Conservation (phyloP, 2,329 filamentous ascomycete genomes). For the Sarocladiaceae sp. region DNA sequence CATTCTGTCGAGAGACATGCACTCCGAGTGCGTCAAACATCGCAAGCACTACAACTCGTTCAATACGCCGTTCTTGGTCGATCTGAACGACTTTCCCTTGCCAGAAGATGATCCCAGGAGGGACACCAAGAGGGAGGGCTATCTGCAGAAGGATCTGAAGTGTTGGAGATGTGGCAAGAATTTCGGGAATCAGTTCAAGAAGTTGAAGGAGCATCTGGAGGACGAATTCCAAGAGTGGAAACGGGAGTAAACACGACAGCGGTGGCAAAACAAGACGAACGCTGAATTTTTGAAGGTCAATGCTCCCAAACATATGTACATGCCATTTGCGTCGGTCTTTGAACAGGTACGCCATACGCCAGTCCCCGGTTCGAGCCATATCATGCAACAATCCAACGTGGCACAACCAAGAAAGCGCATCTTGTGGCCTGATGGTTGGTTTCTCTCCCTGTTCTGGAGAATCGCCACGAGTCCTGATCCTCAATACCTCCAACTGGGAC, state of each 20-base stretch:
- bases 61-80: constrained; percentile 75
- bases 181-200: constrained; percentile 68
- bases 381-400: too few species aligned
- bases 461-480: too few species aligned
- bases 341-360: too few species aligned
- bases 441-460: too few species aligned
- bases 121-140: constrained; percentile 48
- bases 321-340: too few species aligned
- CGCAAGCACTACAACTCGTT: constrained; percentile 92
- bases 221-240: constrained; percentile 74
- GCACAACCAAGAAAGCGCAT: too few species aligned
- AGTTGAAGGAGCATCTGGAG: constrained; percentile 68
- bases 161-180: constrained; percentile 80
- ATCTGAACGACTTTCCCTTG: constrained; percentile 73
- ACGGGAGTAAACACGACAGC: constrained; percentile 42
- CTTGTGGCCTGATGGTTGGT: too few species aligned
- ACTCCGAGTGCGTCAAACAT: constrained; percentile 65
- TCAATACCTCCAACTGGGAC: too few species aligned
- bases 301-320: too few species aligned
- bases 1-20: constrained; percentile 74
- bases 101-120: constrained; percentile 56
- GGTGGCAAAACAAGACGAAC: background rate
- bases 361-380: too few species aligned
- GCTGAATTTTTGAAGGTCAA: background rate
- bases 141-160: constrained; percentile 57